phyloP scores from a whole-genome alignment of 257 asterid genomes.

The Petrea volubilis region DNA sequence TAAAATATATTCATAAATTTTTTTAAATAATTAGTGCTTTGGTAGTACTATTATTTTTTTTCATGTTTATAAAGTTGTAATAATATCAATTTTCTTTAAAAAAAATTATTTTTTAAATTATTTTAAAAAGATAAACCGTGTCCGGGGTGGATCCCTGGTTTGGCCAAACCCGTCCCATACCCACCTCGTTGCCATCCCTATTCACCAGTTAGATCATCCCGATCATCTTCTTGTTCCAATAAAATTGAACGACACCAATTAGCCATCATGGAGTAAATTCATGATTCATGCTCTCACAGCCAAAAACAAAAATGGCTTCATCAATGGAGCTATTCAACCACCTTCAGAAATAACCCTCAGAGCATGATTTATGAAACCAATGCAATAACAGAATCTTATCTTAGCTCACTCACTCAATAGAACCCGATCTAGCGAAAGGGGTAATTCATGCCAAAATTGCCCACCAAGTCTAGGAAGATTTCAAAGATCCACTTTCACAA shows the following conservation, averaged over 20 bases:
- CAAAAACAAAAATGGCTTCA: too few species aligned
- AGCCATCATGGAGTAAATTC: neutral
- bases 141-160: too few species aligned
- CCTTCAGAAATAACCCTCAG: neutral
- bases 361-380: neutral
- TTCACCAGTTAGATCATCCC: neutral
- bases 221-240: neutral
- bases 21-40: too few species aligned
- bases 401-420: neutral
- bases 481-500: neutral
- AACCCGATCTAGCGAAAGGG: neutral
- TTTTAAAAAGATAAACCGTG: too few species aligned
- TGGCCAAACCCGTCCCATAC: too few species aligned
- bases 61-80: too few species aligned
- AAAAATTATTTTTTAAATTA: too few species aligned
- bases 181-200: too few species aligned
- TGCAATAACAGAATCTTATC: neutral
- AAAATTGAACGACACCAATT: neutral
- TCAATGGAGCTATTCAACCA: neutral
- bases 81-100: too few species aligned
- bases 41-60: too few species aligned
- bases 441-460: neutral
- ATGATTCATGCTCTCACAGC: neutral
- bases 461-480: neutral
- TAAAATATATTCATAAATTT: too few species aligned